Evolutionary conservation across 306 rosid genomes (phyloP).

Genomic region (Aeschynomene evenia): DNA sequence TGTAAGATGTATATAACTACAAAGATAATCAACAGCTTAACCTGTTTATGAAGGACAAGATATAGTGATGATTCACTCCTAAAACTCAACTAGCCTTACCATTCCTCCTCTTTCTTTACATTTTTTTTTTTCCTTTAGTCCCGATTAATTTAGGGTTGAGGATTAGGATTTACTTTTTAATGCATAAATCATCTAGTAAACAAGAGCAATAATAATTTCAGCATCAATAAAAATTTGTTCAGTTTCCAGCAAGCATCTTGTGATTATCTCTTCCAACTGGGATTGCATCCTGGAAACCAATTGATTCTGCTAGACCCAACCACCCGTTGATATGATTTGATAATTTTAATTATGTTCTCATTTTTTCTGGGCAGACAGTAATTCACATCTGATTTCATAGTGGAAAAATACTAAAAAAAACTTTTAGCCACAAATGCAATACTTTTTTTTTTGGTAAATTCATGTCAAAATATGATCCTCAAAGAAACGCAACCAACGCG

Average conservation of each 20-base stretch:
- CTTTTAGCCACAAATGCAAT: constrained; percentile 12
- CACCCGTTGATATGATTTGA: background rate
- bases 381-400: constrained; percentile 15
- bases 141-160: background rate
- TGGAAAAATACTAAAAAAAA: constrained; percentile 6
- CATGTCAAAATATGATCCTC: background rate
- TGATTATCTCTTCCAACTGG: no score
- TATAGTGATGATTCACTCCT: background rate
- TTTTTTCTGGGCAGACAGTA: background rate
- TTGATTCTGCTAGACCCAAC: no score
- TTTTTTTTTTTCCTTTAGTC: no score
- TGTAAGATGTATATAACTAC: background rate
- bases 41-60: background rate
- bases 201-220: constrained; percentile 17
- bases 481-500: constrained; percentile 21
- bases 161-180: background rate
- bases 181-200: background rate
- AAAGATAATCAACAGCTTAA: constrained; percentile 9
- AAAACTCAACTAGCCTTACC: background rate
- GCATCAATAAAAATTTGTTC: background rate
- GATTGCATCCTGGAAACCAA: no score
- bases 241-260: no score
- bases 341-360: background rate
- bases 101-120: background rate
- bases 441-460: background rate